Conservation (phyloP, 805 yeast genomes). For the Saccharomycopsis schoenii region DNA sequence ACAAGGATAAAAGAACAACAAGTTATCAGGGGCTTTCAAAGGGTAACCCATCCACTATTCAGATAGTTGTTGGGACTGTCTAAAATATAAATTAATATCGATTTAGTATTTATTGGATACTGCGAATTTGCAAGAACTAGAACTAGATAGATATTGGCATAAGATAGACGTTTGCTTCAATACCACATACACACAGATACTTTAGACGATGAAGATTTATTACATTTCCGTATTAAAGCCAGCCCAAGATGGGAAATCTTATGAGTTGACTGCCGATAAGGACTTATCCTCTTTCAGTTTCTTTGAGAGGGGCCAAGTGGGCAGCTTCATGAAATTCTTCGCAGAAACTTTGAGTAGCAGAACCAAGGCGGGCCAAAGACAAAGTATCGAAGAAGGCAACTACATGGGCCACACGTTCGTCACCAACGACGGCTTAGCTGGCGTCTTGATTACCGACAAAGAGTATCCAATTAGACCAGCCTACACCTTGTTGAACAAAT, state of each 20-base stretch:
- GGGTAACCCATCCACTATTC: too few relatives aligned
- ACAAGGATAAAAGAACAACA: too few relatives aligned
- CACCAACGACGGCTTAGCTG: conserved; percentile 83
- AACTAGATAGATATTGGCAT: not conserved
- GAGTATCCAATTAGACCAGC: conserved; percentile 98
- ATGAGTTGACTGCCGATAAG: conserved; percentile 70
- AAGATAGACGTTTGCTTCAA: too few relatives aligned
- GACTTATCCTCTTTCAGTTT: conserved; percentile 82
- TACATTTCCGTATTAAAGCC: conserved; percentile 81
- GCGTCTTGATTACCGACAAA: conserved; percentile 85
- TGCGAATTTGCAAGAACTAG: too few relatives aligned
- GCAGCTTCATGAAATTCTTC: conserved; percentile 92
- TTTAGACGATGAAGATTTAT: conserved; percentile 64
- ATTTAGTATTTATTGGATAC: too few relatives aligned
- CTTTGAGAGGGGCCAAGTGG: conserved; percentile 74
- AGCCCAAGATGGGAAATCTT: conserved; percentile 44
- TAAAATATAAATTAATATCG: too few relatives aligned
- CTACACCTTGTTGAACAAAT: conserved; percentile 80
- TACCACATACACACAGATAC: not conserved
- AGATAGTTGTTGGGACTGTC: too few relatives aligned
- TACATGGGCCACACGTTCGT: conserved; percentile 90
- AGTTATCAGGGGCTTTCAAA: too few relatives aligned
- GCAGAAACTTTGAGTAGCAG: conserved; percentile 83
- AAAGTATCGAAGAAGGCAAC: conserved; percentile 77
- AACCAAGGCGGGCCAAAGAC: conserved; percentile 85